Percentiles rank a stretch among this genome's conserved stretches.
Conservation (phyloP, 768 basidiomycete genomes). For the Lactifluus echinatus region DNA sequence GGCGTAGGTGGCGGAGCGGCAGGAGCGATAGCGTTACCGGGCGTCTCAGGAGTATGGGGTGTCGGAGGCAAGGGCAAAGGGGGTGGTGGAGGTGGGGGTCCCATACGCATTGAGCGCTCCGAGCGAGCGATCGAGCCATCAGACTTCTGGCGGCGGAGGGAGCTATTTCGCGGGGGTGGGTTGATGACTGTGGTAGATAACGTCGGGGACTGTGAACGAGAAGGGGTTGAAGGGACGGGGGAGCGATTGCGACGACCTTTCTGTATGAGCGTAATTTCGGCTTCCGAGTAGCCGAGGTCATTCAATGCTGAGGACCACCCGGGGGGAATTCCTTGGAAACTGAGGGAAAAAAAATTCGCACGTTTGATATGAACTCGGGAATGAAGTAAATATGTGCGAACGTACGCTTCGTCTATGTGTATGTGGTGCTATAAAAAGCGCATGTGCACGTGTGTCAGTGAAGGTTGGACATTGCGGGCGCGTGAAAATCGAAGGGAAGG, state of each 20-base stretch:
- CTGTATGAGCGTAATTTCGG: conserved; percentile 19
- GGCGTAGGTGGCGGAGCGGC: conserved; percentile 9
- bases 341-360: background rate
- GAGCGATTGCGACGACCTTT: conserved; percentile 16
- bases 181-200: background rate
- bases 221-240: background rate
- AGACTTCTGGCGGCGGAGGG: conserved; percentile 14
- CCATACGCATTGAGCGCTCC: conserved; percentile 10
- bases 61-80: conserved; percentile 7
- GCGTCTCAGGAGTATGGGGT: background rate
- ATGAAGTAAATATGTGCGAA: background rate
- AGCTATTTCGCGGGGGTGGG: conserved; percentile 12
- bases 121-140: conserved; percentile 18
- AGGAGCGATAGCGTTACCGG: background rate
- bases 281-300: conserved; percentile 19
- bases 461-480: background rate
- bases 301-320: conserved; percentile 13
- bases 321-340: conserved; percentile 18
- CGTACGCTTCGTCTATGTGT: conserved; percentile 20
- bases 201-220: conserved; percentile 11
- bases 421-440: conserved; percentile 15
- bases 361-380: background rate
- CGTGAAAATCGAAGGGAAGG: background rate
- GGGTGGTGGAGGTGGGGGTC: conserved; percentile 13
- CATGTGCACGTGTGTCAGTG: too few species aligned